phyloP scores from a whole-genome alignment of 495 filamentous ascomycete species.

The Neurospora sp. region DNA sequence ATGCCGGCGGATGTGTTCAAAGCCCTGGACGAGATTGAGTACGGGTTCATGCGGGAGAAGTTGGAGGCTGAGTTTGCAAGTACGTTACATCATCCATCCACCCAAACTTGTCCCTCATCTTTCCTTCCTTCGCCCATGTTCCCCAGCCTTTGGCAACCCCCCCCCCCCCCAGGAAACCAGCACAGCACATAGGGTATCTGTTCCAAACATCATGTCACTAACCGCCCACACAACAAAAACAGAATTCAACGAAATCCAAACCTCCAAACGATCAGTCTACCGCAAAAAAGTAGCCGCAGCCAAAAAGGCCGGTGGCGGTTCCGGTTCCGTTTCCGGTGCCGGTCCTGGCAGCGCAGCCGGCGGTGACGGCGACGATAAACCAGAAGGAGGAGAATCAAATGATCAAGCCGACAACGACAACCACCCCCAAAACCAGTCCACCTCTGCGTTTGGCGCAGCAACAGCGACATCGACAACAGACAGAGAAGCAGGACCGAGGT shows the following conservation, averaged over 20 bases:
- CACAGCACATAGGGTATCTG: background rate
- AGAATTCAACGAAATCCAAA: slow-evolving; percentile 46
- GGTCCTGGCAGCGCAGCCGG: background rate
- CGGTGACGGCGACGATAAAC: slow-evolving; percentile 4
- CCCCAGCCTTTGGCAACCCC: background rate
- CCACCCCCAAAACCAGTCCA: background rate
- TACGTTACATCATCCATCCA: slow-evolving; percentile 17
- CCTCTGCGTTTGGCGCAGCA: background rate
- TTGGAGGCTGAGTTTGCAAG: slow-evolving; percentile 54
- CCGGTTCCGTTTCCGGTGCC: background rate
- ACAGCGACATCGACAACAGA: background rate
- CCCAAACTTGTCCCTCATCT: background rate
- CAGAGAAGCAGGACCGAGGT: slow-evolving; percentile 9
- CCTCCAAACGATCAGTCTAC: slow-evolving; percentile 41
- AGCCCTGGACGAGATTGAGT: slow-evolving; percentile 75
- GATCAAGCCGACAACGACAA: background rate
- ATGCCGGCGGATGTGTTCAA: slow-evolving; percentile 73
- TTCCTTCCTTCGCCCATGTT: background rate
- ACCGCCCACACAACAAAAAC: background rate
- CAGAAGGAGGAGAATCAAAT: background rate
- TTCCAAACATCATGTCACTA: background rate
- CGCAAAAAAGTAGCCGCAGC: slow-evolving; percentile 38
- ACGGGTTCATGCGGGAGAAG: slow-evolving; percentile 59
- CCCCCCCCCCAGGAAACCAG: background rate
- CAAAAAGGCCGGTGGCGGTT: slow-evolving; percentile 22